Percentiles rank a stretch among this genome's conserved stretches.
These are phyloP conservation scores for Debaryomycetaceae sp. DNA, from an alignment of 1,139 yeast species.

Conservation along the genomic window DNA sequence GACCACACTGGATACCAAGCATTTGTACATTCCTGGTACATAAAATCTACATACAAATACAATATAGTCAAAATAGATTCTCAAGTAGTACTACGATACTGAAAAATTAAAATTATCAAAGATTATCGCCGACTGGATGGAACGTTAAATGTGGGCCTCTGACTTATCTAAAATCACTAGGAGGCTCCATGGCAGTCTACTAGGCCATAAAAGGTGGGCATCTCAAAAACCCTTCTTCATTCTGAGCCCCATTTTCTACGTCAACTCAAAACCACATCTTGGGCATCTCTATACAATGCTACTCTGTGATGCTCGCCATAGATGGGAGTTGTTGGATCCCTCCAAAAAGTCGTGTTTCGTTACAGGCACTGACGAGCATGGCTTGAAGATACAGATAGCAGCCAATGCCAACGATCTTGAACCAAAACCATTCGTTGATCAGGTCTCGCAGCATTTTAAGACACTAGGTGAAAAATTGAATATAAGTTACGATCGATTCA, in stretches of 20 bases:
- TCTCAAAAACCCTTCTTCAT: conserved; percentile 45
- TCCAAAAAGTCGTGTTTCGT: conserved; percentile 47
- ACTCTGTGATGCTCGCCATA: conserved; percentile 68
- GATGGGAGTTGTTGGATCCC: conserved; percentile 62
- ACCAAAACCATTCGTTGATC: conserved; percentile 73
- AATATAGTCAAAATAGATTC: not conserved
- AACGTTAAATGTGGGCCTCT: not conserved
- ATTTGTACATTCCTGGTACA: not conserved
- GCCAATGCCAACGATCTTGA: conserved; percentile 47
- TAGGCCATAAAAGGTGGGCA: conserved; percentile 3
- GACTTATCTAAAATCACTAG: not conserved
- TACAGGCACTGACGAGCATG: conserved; percentile 98
- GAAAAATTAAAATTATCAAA: not conserved
- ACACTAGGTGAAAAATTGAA: conserved; percentile 54
- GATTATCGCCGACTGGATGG: not conserved
- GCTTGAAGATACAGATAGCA: conserved; percentile 79
- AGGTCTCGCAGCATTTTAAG: conserved; percentile 61
- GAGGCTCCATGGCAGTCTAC: not conserved
- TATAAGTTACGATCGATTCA: conserved; percentile 70
- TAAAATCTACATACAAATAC: too few species aligned
- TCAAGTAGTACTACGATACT: not conserved
- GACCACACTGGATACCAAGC: not conserved
- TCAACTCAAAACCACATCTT: conserved; percentile 90
- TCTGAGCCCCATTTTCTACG: conserved; percentile 94
- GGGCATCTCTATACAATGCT: conserved; percentile 93